A percentile compares a stretch with the other conserved stretches of the same genome.
These are phyloP conservation scores for Citeromyces siamensis DNA, from an alignment of 1,139 yeast genomes.

Conservation along the genomic window DNA sequence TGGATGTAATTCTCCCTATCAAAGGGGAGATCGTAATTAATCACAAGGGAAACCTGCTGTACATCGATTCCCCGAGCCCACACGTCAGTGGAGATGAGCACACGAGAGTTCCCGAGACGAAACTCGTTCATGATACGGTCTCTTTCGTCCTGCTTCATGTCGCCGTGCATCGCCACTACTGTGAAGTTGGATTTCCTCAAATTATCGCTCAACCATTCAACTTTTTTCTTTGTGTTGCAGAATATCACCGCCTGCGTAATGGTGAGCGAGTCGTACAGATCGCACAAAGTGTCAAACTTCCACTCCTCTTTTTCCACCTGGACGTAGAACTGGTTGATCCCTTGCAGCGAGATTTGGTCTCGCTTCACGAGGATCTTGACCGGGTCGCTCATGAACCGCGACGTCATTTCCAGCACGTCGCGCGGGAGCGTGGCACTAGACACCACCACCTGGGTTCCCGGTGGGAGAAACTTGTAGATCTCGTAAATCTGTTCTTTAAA, in stretches of 20 bases:
- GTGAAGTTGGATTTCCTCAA: conserved; percentile 75
- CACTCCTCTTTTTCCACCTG: conserved; percentile 88
- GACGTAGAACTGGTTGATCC: conserved; percentile 78
- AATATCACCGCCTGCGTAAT: conserved; percentile 94
- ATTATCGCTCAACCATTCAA: conserved; percentile 80
- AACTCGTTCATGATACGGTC: conserved; percentile 84
- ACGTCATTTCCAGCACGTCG: conserved; percentile 79
- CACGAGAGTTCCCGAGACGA: conserved; percentile 66
- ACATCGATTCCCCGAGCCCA: conserved; percentile 99
- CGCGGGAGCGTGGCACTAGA: conserved; percentile 87
- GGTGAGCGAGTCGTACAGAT: conserved; percentile 84
- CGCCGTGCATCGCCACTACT: conserved; percentile 93
- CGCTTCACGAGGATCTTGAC: conserved; percentile 82
- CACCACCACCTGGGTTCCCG: conserved; percentile 81
- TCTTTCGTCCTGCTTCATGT: conserved; percentile 90
- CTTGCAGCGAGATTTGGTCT: conserved; percentile 82
- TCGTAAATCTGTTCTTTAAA: conserved; percentile 90
- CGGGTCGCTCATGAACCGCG: conserved; percentile 83
- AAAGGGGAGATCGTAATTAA: conserved; percentile 81
- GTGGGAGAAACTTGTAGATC: conserved; percentile 68
- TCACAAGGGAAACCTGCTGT: conserved; percentile 91
- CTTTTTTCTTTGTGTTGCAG: conserved; percentile 87
- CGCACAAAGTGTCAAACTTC: conserved; percentile 93
- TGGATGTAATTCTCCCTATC: conserved; percentile 87
- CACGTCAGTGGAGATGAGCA: conserved; percentile 87